Evolutionary conservation across 2,329 filamentous ascomycete species (phyloP).

Genomic region (Colletotrichum gloeosporioides): DNA sequence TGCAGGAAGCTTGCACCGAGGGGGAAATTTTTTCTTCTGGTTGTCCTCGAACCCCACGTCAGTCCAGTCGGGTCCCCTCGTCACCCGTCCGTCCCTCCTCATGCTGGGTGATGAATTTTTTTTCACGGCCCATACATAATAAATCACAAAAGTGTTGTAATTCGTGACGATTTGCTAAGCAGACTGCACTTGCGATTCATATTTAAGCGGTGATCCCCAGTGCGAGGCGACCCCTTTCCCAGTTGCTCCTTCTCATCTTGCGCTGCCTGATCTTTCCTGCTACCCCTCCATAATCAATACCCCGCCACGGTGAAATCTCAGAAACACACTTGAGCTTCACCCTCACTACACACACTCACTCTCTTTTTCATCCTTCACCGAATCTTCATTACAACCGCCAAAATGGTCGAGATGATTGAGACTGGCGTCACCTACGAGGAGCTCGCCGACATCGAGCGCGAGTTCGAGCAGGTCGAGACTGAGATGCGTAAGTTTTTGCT

Average conservation of each 20-base stretch:
- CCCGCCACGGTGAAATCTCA: constrained; percentile 1
- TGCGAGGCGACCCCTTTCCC: constrained; percentile 20
- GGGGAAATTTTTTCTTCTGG: neutral
- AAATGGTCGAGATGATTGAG: constrained; percentile 38
- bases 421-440: constrained; percentile 72
- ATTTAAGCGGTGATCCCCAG: neutral
- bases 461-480: constrained; percentile 83
- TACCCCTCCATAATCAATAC: constrained; percentile 11
- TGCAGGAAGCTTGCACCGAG: neutral
- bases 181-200: neutral
- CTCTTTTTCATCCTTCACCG: neutral
- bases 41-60: neutral
- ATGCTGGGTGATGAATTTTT: neutral
- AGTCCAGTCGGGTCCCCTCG: neutral
- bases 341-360: neutral
- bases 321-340: neutral
- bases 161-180: constrained; percentile 13
- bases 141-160: neutral
- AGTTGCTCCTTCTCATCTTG: constrained; percentile 24
- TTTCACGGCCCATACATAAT: neutral
- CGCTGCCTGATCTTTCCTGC: neutral
- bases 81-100: neutral
- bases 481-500: constrained; percentile 62
- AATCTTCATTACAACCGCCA: neutral
- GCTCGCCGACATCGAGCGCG: constrained; percentile 78